phyloP scores from a whole-genome alignment of 2,329 filamentous ascomycete species.

The Botrytis squamosa region DNA sequence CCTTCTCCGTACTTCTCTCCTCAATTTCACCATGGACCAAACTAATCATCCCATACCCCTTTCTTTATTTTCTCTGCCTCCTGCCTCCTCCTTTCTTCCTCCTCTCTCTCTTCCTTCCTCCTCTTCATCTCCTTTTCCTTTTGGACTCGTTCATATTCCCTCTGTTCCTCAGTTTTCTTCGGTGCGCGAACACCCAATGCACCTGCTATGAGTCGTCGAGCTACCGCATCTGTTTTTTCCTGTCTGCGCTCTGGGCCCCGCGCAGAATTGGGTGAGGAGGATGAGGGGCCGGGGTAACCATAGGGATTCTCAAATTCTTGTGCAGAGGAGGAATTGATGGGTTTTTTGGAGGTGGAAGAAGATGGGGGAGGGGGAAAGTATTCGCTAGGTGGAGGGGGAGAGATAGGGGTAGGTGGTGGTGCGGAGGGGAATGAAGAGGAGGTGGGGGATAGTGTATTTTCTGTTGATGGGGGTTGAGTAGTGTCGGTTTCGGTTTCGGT shows the following conservation, averaged over 20 bases:
- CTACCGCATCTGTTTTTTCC: constrained; percentile 92
- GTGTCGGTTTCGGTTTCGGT: constrained; percentile 9
- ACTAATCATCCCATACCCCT: constrained; percentile 78
- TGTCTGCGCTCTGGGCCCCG: constrained; percentile 50
- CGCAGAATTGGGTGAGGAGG: constrained; percentile 18
- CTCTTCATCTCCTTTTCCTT: constrained; percentile 81
- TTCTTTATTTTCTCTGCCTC: constrained; percentile 71
- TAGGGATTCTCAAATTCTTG: constrained; percentile 30
- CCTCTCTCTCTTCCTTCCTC: constrained; percentile 68
- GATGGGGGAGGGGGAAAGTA: constrained; percentile 19
- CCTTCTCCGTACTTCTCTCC: background rate
- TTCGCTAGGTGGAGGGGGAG: constrained; percentile 44
- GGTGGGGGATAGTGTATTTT: constrained; percentile 23
- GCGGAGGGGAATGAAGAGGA: constrained; percentile 44
- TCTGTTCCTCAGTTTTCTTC: constrained; percentile 82
- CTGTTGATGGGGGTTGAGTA: constrained; percentile 30
- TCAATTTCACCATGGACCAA: background rate
- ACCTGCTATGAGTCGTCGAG: constrained; percentile 83
- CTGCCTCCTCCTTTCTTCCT: constrained; percentile 59
- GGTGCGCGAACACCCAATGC: constrained; percentile 80
- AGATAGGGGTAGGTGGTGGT: constrained; percentile 67
- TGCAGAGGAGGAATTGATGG: background rate
- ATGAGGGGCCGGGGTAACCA: constrained; percentile 25
- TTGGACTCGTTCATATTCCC: constrained; percentile 77
- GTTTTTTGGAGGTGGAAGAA: background rate